These are phyloP conservation scores for Alisma plantagoaquatica DNA, from an alignment of 106 monocot genomes.

Conservation along the genomic window DNA sequence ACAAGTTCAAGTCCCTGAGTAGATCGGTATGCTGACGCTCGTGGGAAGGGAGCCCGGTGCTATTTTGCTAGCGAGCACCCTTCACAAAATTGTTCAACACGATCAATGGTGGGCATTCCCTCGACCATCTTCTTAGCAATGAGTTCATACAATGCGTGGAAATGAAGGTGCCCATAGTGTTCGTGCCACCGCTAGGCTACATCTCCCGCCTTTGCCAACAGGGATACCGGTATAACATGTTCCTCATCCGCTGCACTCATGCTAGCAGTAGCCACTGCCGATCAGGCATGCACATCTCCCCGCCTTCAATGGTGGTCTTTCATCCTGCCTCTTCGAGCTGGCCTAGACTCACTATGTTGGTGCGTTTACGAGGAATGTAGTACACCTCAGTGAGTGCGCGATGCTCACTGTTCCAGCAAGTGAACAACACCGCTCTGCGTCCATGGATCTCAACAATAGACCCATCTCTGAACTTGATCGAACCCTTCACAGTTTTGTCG, in stretches of 20 bases:
- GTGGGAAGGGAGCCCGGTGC: too few species aligned
- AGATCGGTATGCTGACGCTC: too few species aligned
- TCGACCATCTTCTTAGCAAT: too few species aligned
- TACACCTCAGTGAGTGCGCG: constrained; percentile 2
- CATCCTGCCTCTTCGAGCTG: not conserved
- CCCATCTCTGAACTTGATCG: constrained; percentile 1
- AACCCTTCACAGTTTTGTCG: not conserved
- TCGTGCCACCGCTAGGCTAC: too few species aligned
- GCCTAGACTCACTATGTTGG: not conserved
- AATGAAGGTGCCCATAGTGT: too few species aligned
- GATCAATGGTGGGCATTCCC: too few species aligned
- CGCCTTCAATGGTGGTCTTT: not conserved
- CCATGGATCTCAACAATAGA: too few species aligned
- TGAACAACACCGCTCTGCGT: not conserved
- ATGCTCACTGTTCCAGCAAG: constrained; percentile 2
- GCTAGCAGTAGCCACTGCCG: not conserved
- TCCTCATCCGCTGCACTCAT: not conserved
- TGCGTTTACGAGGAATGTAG: not conserved
- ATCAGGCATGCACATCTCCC: not conserved
- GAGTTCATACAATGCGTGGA: too few species aligned
- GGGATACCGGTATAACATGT: not conserved
- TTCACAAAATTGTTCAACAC: too few species aligned
- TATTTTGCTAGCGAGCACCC: too few species aligned
- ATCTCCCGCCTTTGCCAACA: too few species aligned
- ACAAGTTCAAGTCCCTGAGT: too few species aligned